These are phyloP conservation scores for Cordyceps sp. DNA, from an alignment of 2,329 filamentous ascomycete species.

Conservation along the genomic window DNA sequence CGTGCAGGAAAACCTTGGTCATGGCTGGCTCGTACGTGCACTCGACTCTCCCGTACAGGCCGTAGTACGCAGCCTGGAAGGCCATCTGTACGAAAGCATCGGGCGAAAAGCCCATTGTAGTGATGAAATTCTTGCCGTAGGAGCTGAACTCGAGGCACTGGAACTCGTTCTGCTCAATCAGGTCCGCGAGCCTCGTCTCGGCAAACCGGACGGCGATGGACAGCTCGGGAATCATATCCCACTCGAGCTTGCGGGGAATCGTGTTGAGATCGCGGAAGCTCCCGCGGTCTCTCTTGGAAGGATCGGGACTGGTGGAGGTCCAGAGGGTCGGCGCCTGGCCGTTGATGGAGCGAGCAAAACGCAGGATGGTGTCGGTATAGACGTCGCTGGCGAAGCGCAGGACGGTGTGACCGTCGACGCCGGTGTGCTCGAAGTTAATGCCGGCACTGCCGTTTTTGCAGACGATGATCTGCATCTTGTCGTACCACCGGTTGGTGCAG, in stretches of 20 bases:
- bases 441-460: slow-evolving; percentile 97
- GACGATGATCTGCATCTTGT: slow-evolving; percentile 97
- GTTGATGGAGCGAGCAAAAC: slow-evolving; percentile 90
- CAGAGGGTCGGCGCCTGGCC: slow-evolving; percentile 82
- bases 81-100: slow-evolving; percentile 99
- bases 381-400: slow-evolving; percentile 90
- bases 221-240: slow-evolving; percentile 91
- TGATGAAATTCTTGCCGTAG: slow-evolving; percentile 97
- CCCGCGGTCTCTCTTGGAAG: slow-evolving; percentile 75
- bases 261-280: slow-evolving; percentile 90
- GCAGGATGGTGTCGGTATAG: slow-evolving; percentile 93
- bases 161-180: slow-evolving; percentile 95
- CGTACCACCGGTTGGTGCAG: slow-evolving; percentile 97
- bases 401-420: slow-evolving; percentile 93
- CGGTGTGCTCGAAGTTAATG: slow-evolving; percentile 98
- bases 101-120: slow-evolving; percentile 87
- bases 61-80: slow-evolving; percentile 95
- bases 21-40: slow-evolving; percentile 96
- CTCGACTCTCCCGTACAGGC: slow-evolving; percentile 82
- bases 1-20: slow-evolving; percentile 89
- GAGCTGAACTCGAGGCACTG: slow-evolving; percentile 73
- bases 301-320: slow-evolving; percentile 81
- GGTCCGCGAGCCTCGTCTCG: slow-evolving; percentile 80
- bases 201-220: slow-evolving; percentile 86
- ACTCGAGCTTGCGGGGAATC: slow-evolving; percentile 89